Percentiles rank a stretch among this genome's conserved stretches.
phyloP scores from a whole-genome alignment of 2,329 filamentous ascomycete genomes.

The Parasarocladium wereldwijsianum region DNA sequence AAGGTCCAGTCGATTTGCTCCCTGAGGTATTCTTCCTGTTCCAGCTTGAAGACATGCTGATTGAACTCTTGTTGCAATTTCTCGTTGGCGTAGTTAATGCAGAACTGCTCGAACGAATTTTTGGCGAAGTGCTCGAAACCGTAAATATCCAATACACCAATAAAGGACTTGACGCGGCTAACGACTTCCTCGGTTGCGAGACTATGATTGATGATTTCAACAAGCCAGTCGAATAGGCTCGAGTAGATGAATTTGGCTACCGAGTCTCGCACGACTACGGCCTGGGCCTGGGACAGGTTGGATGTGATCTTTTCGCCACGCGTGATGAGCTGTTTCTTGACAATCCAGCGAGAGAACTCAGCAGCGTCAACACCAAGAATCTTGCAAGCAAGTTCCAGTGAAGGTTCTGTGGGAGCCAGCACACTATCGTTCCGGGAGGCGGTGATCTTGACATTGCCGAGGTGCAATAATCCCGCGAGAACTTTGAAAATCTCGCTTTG shows the following conservation, averaged over 20 bases:
- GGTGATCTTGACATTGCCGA: conserved; percentile 93
- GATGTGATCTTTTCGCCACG: conserved; percentile 96
- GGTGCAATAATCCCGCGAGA: conserved; percentile 77
- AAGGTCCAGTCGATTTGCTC: conserved; percentile 99
- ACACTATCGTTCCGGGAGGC: conserved; percentile 80
- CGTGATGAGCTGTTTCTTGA: conserved; percentile 96
- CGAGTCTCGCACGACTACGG: conserved; percentile 86
- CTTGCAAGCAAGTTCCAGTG: conserved; percentile 64
- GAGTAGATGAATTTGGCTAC: conserved; percentile 99
- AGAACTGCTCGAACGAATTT: conserved; percentile 99
- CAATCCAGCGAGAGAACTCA: conserved; percentile 93
- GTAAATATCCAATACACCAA: conserved; percentile 98
- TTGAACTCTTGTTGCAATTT: conserved; percentile 99
- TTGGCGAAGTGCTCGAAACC: conserved; percentile 99
- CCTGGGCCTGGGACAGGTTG: conserved; percentile 85
- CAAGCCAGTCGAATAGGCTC: conserved; percentile 95
- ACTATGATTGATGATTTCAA: conserved; percentile 89
- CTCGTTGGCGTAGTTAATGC: conserved; percentile 99
- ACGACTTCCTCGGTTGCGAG: conserved; percentile 81
- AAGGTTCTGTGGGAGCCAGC: conserved; percentile 65
- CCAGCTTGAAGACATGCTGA: conserved; percentile 96
- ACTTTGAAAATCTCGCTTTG: conserved; percentile 82
- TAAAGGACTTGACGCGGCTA: conserved; percentile 72
- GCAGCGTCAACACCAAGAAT: conserved; percentile 76
- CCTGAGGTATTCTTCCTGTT: conserved; percentile 92